A percentile compares a stretch with the other conserved stretches of the same genome.
Evolutionary conservation across 2,329 filamentous ascomycete genomes (phyloP).

Genomic region (Fusarium virguliforme): DNA sequence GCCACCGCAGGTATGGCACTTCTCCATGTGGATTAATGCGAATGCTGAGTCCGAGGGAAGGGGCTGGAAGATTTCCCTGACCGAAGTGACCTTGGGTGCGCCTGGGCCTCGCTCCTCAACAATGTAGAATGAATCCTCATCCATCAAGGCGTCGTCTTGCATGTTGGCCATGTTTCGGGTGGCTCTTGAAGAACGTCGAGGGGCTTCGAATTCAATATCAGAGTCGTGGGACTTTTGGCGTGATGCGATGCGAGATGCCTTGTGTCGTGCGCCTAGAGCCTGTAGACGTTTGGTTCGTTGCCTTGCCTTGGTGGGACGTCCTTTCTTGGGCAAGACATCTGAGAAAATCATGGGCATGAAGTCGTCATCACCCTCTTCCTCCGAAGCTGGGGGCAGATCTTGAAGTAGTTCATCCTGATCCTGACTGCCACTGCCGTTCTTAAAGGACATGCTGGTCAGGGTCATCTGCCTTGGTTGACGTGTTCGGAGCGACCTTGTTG

Average conservation of each 20-base stretch:
- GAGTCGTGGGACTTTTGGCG: slow-evolving; percentile 56
- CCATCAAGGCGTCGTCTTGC: slow-evolving; percentile 68
- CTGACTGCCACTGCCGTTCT: slow-evolving; percentile 42
- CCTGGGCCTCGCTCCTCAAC: slow-evolving; percentile 63
- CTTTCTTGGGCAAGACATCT: slow-evolving; percentile 53
- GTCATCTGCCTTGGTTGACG: slow-evolving; percentile 50
- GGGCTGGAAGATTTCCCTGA: slow-evolving; percentile 82
- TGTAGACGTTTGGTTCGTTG: slow-evolving; percentile 45
- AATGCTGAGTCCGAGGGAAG: slow-evolving; percentile 77
- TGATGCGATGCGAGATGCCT: slow-evolving; percentile 9
- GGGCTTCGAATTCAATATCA: slow-evolving; percentile 69
- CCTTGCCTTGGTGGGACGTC: slow-evolving; percentile 43
- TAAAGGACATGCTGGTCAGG: slow-evolving; percentile 48
- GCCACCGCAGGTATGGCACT: slow-evolving; percentile 79
- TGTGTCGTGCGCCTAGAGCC: slow-evolving; percentile 33
- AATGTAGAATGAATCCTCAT: slow-evolving; percentile 71
- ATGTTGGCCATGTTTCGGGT: slow-evolving; percentile 63
- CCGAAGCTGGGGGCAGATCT: slow-evolving; percentile 49
- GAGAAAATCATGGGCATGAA: slow-evolving; percentile 57
- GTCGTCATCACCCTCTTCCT: slow-evolving; percentile 56
- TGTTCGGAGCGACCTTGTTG: slow-evolving; percentile 46
- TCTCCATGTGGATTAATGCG: slow-evolving; percentile 75
- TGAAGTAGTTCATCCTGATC: slow-evolving; percentile 56
- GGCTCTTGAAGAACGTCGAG: slow-evolving; percentile 66
- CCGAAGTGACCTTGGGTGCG: slow-evolving; percentile 71